phyloP scores from a whole-genome alignment of 164 flowering plant species.

The Vitis labrusca region DNA sequence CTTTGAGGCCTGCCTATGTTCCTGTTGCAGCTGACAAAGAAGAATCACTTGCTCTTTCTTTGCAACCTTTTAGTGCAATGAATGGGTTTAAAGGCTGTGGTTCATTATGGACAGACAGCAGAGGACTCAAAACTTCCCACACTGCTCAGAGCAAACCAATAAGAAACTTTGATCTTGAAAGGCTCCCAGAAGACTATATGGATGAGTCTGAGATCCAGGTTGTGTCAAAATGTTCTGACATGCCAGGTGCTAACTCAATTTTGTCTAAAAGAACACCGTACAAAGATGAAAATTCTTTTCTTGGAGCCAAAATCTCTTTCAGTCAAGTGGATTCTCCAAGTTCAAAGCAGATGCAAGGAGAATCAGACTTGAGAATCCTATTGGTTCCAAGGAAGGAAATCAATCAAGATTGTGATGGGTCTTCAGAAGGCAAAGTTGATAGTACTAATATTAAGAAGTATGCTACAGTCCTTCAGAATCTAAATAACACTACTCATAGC shows the following conservation, averaged over 20 bases:
- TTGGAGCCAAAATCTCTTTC: conserved; percentile 6
- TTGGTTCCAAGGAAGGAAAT: conserved; percentile 11
- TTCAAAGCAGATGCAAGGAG: background rate
- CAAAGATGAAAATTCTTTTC: background rate
- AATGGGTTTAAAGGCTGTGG: conserved; percentile 6
- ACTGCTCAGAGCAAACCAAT: conserved; percentile 7
- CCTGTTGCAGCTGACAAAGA: conserved; percentile 7
- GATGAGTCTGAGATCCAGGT: conserved; percentile 14
- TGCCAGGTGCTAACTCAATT: background rate
- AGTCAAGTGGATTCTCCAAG: conserved; percentile 11
- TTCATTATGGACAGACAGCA: background rate
- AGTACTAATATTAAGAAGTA: conserved; percentile 5
- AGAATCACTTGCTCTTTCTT: conserved; percentile 11
- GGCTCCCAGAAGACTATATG: conserved; percentile 26
- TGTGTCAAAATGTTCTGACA: background rate
- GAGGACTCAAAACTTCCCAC: conserved; percentile 4
- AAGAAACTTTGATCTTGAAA: conserved; percentile 28
- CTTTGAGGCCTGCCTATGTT: conserved; percentile 1
- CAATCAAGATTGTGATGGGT: background rate
- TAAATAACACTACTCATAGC: background rate
- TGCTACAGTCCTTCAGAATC: conserved; percentile 1
- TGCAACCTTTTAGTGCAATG: background rate
- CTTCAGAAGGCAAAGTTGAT: conserved; percentile 6
- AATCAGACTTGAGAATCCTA: background rate
- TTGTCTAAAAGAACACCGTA: background rate